These are phyloP conservation scores for Serpula lacrymans DNA, from an alignment of 768 basidiomycete genomes.

Conservation along the genomic window DNA sequence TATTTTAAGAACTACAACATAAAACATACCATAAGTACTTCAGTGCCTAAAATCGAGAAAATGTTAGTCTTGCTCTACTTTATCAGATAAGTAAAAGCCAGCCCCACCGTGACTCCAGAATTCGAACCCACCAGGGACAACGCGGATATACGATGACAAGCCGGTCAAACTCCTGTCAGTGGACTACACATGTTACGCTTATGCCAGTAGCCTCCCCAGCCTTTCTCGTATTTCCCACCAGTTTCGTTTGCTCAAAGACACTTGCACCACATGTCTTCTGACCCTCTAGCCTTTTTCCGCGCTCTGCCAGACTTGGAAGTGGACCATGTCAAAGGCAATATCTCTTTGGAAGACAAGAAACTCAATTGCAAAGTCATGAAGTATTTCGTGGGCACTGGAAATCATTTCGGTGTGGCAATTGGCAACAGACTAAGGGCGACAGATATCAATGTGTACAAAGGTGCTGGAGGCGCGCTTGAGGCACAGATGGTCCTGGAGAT, in stretches of 20 bases:
- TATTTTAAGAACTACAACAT: too few species aligned
- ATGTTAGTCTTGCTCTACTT: too few species aligned
- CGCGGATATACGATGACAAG: conserved; percentile 1
- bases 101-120: too few species aligned
- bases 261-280: not conserved
- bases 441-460: conserved; percentile 33
- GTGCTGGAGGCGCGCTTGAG: conserved; percentile 8
- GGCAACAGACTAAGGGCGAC: conserved; percentile 35
- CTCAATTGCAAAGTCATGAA: conserved; percentile 29
- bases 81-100: too few species aligned
- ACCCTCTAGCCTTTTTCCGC: conserved; percentile 14
- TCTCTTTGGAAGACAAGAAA: conserved; percentile 36
- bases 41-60: too few species aligned
- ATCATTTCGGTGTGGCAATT: conserved; percentile 35
- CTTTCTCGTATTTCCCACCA: not conserved
- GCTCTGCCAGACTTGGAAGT: conserved; percentile 19
- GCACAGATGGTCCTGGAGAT: conserved; percentile 40
- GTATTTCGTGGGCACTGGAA: conserved; percentile 35
- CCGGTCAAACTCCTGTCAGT: not conserved
- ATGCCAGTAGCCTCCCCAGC: not conserved
- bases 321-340: conserved; percentile 38
- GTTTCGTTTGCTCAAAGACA: not conserved
- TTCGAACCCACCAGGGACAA: too few species aligned
- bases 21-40: too few species aligned
- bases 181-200: not conserved